These are phyloP conservation scores for Triticum urartu DNA, from an alignment of 176 grass and related monocot genomes.

Conservation along the genomic window DNA sequence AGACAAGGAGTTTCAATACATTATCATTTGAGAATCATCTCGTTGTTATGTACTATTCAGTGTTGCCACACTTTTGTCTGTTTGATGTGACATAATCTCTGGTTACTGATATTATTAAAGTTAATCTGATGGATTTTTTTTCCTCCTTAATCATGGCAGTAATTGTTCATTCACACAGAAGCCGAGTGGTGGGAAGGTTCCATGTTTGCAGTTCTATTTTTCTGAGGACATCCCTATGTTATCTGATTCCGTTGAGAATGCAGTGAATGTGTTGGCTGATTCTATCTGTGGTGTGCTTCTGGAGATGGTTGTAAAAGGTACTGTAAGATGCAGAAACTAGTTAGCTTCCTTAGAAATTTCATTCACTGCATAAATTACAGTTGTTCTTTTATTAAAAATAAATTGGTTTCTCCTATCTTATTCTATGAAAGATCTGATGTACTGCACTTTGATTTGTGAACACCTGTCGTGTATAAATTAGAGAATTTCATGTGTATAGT, in stretches of 20 bases:
- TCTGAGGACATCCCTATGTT: conserved; percentile 45
- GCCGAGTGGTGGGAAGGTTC: conserved; percentile 21
- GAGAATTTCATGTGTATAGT: not conserved
- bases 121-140: conserved; percentile 10
- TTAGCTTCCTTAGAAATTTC: not conserved
- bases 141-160: conserved; percentile 38
- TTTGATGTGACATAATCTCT: conserved; percentile 13
- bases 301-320: conserved; percentile 93
- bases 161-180: conserved; percentile 55
- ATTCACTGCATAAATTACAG: conserved; percentile 12
- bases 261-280: conserved; percentile 65
- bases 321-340: conserved; percentile 2
- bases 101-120: not conserved
- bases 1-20: not conserved
- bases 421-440: not conserved
- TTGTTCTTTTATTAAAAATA: not conserved
- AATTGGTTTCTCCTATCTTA: not conserved
- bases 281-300: conserved; percentile 69
- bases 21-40: not conserved
- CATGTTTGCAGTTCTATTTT: conserved; percentile 69
- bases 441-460: conserved; percentile 6
- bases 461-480: not conserved
- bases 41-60: not conserved
- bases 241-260: conserved; percentile 71
- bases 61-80: not conserved